phyloP scores from a whole-genome alignment of 1,284 basidiomycete genomes.

The Puccinia horiana region DNA sequence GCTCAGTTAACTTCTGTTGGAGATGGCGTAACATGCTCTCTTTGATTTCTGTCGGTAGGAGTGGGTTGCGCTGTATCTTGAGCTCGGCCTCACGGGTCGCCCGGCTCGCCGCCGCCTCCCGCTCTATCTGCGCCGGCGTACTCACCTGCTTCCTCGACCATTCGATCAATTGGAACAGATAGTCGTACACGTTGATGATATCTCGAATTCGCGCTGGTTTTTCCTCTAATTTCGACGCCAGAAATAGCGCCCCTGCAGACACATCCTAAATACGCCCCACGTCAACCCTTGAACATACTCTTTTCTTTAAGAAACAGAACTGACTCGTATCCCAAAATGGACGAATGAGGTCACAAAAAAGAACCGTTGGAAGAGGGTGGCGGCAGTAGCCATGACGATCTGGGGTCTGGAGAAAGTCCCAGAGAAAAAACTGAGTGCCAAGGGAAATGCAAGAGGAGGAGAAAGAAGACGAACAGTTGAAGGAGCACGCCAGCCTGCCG shows the following conservation, averaged over 20 bases:
- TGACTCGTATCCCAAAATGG: constrained; percentile 83
- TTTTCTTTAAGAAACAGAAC: constrained; percentile 55
- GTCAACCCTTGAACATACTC: not conserved
- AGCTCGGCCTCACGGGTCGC: constrained; percentile 15
- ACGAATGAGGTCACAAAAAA: constrained; percentile 94
- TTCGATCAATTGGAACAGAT: constrained; percentile 62
- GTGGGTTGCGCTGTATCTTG: constrained; percentile 39
- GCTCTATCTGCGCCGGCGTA: not conserved
- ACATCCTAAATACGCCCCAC: constrained; percentile 69
- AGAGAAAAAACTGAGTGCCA: not conserved
- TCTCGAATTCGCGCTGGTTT: constrained; percentile 86
- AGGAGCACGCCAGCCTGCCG: constrained; percentile 90
- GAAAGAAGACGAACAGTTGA: constrained; percentile 68
- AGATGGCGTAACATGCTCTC: constrained; percentile 54
- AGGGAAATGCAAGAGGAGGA: not conserved
- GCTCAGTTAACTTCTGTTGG: constrained; percentile 61
- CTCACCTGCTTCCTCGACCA: not conserved
- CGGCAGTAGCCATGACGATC: constrained; percentile 91
- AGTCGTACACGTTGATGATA: constrained; percentile 89
- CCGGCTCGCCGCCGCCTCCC: not conserved
- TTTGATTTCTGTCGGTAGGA: constrained; percentile 40
- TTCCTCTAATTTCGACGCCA: constrained; percentile 95
- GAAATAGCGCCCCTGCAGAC: constrained; percentile 86
- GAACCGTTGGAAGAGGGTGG: constrained; percentile 94
- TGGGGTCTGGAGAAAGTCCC: constrained; percentile 74